phyloP scores from a whole-genome alignment of 495 filamentous ascomycete genomes.

The Tuber brumale region DNA sequence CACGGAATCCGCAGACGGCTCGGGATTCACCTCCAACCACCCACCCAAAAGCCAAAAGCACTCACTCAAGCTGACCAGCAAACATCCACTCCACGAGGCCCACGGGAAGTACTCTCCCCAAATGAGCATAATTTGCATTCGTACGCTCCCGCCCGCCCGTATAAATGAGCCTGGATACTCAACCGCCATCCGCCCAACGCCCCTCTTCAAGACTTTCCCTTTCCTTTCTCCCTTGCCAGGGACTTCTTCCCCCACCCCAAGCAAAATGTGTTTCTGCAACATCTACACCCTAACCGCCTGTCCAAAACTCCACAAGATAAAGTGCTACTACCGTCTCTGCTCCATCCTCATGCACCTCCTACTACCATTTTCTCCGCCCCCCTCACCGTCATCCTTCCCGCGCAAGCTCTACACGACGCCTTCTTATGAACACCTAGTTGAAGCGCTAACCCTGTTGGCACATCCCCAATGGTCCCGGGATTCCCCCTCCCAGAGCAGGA shows the following conservation, averaged over 20 bases:
- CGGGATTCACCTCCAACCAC: neutral
- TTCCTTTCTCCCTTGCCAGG: neutral
- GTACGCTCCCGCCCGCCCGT: neutral
- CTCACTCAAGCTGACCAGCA: neutral
- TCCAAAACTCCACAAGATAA: neutral
- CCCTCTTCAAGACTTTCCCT: neutral
- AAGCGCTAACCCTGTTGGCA: neutral
- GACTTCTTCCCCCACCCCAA: neutral
- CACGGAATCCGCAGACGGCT: neutral
- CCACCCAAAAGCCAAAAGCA: neutral
- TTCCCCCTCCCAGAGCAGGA: neutral
- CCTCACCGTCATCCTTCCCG: neutral
- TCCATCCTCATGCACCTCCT: neutral
- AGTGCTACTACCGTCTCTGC: slow-evolving; percentile 1
- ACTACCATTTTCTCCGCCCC: neutral
- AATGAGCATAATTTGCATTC: neutral
- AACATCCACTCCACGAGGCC: neutral
- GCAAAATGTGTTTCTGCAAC: neutral
- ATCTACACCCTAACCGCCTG: neutral
- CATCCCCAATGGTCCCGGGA: neutral
- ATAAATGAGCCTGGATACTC: neutral
- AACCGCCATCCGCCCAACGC: neutral
- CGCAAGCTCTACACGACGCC: neutral
- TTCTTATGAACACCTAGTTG: neutral
- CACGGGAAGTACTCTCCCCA: neutral